Evolutionary conservation across 768 basidiomycete species (phyloP).

Genomic region (Rhodotorula babjevae): DNA sequence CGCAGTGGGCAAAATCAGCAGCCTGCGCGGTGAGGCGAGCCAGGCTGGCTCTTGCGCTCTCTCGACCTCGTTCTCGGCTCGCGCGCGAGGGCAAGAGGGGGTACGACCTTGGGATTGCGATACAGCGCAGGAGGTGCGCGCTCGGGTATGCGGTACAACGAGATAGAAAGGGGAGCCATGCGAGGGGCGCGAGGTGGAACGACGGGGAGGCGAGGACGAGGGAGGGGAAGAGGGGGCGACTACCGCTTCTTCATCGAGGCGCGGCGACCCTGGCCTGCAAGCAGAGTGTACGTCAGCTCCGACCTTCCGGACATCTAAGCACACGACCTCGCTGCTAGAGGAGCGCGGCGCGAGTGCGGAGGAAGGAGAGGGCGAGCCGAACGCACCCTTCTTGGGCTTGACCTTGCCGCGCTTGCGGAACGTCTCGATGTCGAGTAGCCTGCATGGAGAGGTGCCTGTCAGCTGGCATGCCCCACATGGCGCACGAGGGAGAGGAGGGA

Average conservation of each 20-base stretch:
- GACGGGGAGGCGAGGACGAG: no score
- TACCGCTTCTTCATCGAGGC: conserved; percentile 39
- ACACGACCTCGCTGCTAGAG: no score
- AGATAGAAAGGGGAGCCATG: neutral
- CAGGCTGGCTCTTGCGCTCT: no score
- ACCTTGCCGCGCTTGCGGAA: conserved; percentile 39
- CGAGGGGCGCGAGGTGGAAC: no score
- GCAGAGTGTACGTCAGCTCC: neutral
- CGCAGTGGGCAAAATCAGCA: no score
- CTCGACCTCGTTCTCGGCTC: neutral
- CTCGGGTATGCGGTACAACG: conserved; percentile 5
- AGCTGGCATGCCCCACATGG: no score
- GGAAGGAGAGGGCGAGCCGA: neutral
- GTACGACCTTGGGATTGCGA: no score
- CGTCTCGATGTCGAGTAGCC: conserved; percentile 41
- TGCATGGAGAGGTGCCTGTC: neutral
- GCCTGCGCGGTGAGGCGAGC: no score
- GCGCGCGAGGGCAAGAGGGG: neutral
- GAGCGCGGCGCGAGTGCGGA: no score
- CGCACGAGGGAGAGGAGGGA: neutral
- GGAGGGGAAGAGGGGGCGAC: no score
- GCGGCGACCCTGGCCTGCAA: conserved; percentile 35
- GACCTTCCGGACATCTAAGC: no score
- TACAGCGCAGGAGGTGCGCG: neutral
- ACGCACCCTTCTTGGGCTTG: conserved; percentile 39